phyloP scores from a whole-genome alignment of 2,329 filamentous ascomycete species.

The Colletotrichum somersetense region DNA sequence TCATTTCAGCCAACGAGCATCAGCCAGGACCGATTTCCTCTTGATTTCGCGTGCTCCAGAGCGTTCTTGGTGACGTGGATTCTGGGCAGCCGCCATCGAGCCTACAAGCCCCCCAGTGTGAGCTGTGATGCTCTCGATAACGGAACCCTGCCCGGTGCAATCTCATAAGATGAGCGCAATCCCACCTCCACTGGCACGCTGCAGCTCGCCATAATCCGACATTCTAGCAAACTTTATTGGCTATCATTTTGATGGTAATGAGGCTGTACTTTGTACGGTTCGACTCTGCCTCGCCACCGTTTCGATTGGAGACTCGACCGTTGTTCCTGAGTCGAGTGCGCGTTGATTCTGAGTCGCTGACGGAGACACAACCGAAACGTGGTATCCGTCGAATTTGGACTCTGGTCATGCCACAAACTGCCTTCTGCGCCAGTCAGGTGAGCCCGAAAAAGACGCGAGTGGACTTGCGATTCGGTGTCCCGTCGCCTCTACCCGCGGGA shows the following conservation, averaged over 20 bases:
- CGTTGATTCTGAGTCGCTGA: slow-evolving; percentile 1
- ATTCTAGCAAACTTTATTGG: slow-evolving; percentile 12
- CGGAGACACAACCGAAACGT: slow-evolving; percentile 7
- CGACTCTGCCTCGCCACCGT: background rate
- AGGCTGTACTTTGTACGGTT: background rate
- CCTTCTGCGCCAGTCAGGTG: background rate
- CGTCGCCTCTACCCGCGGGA: slow-evolving; percentile 14
- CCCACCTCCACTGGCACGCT: slow-evolving; percentile 31
- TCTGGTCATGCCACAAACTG: slow-evolving; percentile 1
- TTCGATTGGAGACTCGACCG: slow-evolving; percentile 17
- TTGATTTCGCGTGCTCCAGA: slow-evolving; percentile 12
- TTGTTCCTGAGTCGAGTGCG: slow-evolving; percentile 17
- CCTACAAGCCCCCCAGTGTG: background rate
- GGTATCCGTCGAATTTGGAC: slow-evolving; percentile 4
- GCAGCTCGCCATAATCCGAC: slow-evolving; percentile 20
- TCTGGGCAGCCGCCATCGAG: background rate
- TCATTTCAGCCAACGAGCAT: slow-evolving; percentile 6
- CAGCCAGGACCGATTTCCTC: background rate
- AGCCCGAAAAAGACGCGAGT: slow-evolving; percentile 1
- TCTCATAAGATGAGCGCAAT: slow-evolving; percentile 37
- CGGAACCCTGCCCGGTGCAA: slow-evolving; percentile 34
- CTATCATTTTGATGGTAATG: background rate
- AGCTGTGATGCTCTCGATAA: slow-evolving; percentile 22
- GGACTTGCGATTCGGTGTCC: slow-evolving; percentile 13
- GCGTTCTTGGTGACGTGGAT: slow-evolving; percentile 9